phyloP scores from a whole-genome alignment of 129 eudicot genomes.

The Chrysanthemum seticuspe region DNA sequence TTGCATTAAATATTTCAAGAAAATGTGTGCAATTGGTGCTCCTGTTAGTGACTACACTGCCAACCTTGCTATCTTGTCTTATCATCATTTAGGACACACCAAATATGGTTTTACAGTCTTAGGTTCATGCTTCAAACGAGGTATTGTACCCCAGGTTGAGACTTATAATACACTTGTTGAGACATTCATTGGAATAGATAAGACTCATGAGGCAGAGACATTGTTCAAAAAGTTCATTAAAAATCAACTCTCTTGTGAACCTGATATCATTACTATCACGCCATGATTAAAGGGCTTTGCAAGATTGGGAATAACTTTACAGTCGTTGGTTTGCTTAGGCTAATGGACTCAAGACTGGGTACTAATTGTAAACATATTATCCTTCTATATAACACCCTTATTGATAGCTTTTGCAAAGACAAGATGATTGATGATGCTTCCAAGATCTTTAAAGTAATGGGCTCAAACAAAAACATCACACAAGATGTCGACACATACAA shows the following conservation, averaged over 20 bases:
- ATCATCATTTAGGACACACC: too few relatives aligned
- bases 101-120: not conserved
- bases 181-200: not conserved
- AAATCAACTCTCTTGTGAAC: conserved; percentile 9
- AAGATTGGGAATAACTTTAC: not conserved
- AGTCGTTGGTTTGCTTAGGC: conserved; percentile 9
- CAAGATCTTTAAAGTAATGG: not conserved
- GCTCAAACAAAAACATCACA: not conserved
- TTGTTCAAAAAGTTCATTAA: conserved; percentile 17
- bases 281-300: conserved; percentile 23
- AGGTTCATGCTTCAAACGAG: not conserved
- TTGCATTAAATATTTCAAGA: too few relatives aligned
- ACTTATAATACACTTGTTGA: conserved; percentile 6
- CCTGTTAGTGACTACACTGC: too few relatives aligned
- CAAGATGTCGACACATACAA: conserved; percentile 6
- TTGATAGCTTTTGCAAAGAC: conserved; percentile 2
- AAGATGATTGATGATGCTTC: not conserved
- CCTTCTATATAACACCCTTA: conserved; percentile 1
- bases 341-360: not conserved
- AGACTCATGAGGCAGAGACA: not conserved
- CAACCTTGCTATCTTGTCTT: too few relatives aligned
- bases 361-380: not conserved
- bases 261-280: not conserved
- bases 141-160: not conserved
- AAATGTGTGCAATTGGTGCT: too few relatives aligned